Base-by-base conservation (phyloP, 177 flowering plant species). In the Vitis hybrid region DNA sequence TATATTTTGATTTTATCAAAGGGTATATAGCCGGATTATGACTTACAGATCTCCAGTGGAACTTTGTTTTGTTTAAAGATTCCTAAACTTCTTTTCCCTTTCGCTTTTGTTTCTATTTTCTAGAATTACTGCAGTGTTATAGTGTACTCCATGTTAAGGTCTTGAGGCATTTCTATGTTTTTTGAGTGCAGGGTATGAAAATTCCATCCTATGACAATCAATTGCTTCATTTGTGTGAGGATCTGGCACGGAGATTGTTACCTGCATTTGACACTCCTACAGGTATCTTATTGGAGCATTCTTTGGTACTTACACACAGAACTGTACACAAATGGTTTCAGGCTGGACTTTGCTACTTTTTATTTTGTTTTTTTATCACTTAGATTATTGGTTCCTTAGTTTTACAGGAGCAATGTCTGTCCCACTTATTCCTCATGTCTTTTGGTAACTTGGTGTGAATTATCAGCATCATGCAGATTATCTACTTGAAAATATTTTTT, bases 251-350 rank as follows among this genome's bases (percentile, higher is more conserved):
- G 40, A 87, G 99, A 74, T 70, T 95, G 82, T 78, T 95, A 58
- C 99, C 99, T 80, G 99, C 98, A 48, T 95, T 95, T 86, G 97
- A 93, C 72, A 95, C 99, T 74, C 99, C 99, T 60, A 91, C 99
- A 74, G 98, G 99, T 93, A 76, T 63, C 52, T 35, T 54, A 35
- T 12, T 70, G 59, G 56, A 46, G 35, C 67, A 15, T 21, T 54
- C 64, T 66, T 66, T 61, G 9, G 2, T 68, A 9, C 27, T 52
- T 1, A 32, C 18, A 11, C 19, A 52, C 19, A 60, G 18, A 30
- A 17, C 48, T 68, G 27, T 62, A 24, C 52, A 48, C 51, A 60
- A 56, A 17, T 52, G 66, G 57, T 61, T 51, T 17, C 18, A 62
- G 35, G 19, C 56, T 62, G 57, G 27, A 67, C 17, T 57, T 62